Percentiles rank a stretch among this genome's conserved stretches.
Evolutionary conservation across 371 early-diverging fungal species (phyloP).

Genomic region (Mortierella sp.): DNA sequence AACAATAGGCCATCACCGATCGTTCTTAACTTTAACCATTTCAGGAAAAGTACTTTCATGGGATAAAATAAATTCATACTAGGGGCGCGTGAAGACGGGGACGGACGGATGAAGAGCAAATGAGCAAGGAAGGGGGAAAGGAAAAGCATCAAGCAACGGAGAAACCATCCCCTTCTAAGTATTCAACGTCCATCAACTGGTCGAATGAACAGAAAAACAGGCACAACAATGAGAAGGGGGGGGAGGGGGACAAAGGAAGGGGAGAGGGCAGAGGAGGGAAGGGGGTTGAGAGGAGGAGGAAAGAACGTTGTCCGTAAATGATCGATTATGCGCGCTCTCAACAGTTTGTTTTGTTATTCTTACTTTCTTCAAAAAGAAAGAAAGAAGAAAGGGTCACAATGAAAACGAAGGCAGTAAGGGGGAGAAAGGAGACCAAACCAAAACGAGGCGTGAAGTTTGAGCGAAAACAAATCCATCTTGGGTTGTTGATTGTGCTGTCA

Average conservation of each 20-base stretch:
- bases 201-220: too few species aligned
- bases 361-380: background rate
- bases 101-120: background rate
- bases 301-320: background rate
- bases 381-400: background rate
- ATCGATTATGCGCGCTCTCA: constrained; percentile 14
- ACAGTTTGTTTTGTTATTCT: background rate
- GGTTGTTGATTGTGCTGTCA: background rate
- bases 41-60: background rate
- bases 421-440: background rate
- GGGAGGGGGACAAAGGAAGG: background rate
- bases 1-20: background rate
- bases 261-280: background rate
- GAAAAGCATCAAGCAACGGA: background rate
- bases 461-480: background rate
- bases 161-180: too few species aligned
- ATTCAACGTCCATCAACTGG: too few species aligned
- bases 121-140: too few species aligned
- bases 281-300: background rate
- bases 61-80: background rate
- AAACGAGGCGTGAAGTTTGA: background rate
- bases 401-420: background rate
- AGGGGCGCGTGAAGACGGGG: background rate
- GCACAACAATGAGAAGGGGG: constrained; percentile 1
- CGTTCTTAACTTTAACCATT: background rate